Conservation (phyloP, 1,139 yeast species). For the Ogataea hybrid region DNA sequence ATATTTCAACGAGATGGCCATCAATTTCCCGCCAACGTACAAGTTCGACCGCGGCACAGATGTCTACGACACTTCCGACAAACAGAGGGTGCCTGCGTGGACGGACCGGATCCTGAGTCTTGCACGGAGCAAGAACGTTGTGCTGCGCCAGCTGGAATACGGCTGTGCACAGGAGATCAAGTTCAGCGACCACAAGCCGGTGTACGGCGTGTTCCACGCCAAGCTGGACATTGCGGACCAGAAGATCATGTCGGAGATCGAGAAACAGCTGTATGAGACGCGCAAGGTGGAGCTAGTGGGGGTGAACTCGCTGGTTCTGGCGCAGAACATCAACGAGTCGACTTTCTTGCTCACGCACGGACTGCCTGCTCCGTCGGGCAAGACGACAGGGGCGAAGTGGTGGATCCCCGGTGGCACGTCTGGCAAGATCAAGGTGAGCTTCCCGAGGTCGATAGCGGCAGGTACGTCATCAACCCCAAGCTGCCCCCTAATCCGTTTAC, state of each 20-base stretch:
- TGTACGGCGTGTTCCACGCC: constrained; percentile 72
- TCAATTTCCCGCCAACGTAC: constrained; percentile 84
- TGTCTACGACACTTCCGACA: constrained; percentile 84
- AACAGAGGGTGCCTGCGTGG: constrained; percentile 95
- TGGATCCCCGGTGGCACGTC: constrained; percentile 64
- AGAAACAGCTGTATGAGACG: constrained; percentile 56
- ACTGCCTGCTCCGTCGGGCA: constrained; percentile 78
- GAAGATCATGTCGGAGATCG: constrained; percentile 51
- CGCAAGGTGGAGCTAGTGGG: constrained; percentile 42
- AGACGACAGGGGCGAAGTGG: constrained; percentile 76
- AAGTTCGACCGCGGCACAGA: constrained; percentile 90
- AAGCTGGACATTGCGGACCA: constrained; percentile 71
- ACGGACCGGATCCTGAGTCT: constrained; percentile 72
- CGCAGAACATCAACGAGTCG: constrained; percentile 17
- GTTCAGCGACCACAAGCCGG: constrained; percentile 95
- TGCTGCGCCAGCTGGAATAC: constrained; percentile 63
- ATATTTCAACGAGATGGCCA: constrained; percentile 77
- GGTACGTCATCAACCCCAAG: constrained; percentile 60
- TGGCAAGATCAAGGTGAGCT: constrained; percentile 68
- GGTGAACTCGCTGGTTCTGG: constrained; percentile 40
- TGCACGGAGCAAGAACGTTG: constrained; percentile 44
- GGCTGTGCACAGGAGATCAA: constrained; percentile 56
- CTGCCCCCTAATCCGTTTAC: constrained; percentile 71
- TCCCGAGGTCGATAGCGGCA: constrained; percentile 39
- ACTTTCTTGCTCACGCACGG: constrained; percentile 29